Conservation (phyloP, 441 rosid genomes). For the Adansonia madagascariensis region DNA sequence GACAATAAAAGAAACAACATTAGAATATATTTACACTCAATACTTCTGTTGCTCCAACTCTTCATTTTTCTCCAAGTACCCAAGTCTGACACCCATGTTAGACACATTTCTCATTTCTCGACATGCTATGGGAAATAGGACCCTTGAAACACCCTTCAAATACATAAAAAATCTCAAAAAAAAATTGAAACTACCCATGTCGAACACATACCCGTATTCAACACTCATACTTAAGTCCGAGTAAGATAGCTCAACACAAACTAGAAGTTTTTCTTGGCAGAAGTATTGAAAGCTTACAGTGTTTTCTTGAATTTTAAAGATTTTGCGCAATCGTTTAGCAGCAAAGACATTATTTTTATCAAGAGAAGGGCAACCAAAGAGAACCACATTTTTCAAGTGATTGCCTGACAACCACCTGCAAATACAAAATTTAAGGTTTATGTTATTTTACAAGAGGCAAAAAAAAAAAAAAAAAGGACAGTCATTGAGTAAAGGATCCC, state of each 20-base stretch:
- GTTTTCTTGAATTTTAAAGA: conserved; percentile 64
- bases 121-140: no score
- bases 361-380: conserved; percentile 74
- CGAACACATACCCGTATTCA: no score
- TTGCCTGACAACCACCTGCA: conserved; percentile 80
- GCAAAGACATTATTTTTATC: conserved; percentile 50
- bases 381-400: conserved; percentile 65
- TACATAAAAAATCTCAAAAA: no score
- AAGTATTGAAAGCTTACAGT: conserved; percentile 47
- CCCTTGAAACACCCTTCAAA: no score
- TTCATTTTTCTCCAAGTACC: no score
- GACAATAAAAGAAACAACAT: not conserved
- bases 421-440: conserved; percentile 30
- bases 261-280: not conserved
- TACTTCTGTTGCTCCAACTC: no score
- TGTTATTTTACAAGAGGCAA: not conserved
- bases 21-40: not conserved
- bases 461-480: not conserved
- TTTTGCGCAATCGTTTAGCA: conserved; percentile 69
- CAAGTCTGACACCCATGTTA: no score
- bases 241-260: no score
- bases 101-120: no score
- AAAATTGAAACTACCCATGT: no score
- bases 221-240: no score
- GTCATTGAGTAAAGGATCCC: not conserved